phyloP scores from a whole-genome alignment of 345 rosid species.

The Brassica juncea region DNA sequence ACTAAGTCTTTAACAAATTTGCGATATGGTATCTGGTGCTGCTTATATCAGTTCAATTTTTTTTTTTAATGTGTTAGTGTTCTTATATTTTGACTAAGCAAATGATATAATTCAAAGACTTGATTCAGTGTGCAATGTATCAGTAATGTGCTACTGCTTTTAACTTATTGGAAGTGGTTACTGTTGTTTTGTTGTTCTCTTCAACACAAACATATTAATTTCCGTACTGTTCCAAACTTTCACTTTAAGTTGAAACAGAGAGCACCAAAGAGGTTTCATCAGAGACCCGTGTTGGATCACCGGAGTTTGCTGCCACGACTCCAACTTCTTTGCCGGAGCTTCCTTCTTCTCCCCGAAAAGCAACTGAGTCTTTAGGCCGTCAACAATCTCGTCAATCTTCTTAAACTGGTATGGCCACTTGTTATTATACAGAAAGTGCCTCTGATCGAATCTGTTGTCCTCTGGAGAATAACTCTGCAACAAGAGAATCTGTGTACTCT shows the following conservation, averaged over 20 bases:
- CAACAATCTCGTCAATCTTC: constrained; percentile 82
- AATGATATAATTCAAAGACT: no score
- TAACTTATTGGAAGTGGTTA: neutral
- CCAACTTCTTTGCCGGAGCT: constrained; percentile 48
- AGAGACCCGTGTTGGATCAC: constrained; percentile 63
- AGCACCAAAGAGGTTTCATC: constrained; percentile 14
- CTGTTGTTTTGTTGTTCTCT: neutral
- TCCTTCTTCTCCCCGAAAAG: constrained; percentile 42
- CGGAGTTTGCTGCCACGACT: constrained; percentile 66
- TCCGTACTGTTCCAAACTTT: neutral
- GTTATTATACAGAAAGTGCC: constrained; percentile 82
- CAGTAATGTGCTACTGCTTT: no score
- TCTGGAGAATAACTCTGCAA: constrained; percentile 93
- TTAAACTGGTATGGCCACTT: constrained; percentile 88
- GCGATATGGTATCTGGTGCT: no score
- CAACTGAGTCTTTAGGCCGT: constrained; percentile 56
- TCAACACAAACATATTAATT: constrained; percentile 8
- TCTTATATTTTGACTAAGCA: no score
- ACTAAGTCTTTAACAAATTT: no score
- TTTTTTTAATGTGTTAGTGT: no score
- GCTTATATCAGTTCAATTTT: no score
- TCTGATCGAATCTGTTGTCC: constrained; percentile 85
- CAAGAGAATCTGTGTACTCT: no score
- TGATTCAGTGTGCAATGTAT: no score
- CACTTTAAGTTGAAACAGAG: constrained; percentile 1